These are phyloP conservation scores for Apiotrichum gracile DNA, from an alignment of 1,284 basidiomycete species.

Conservation along the genomic window DNA sequence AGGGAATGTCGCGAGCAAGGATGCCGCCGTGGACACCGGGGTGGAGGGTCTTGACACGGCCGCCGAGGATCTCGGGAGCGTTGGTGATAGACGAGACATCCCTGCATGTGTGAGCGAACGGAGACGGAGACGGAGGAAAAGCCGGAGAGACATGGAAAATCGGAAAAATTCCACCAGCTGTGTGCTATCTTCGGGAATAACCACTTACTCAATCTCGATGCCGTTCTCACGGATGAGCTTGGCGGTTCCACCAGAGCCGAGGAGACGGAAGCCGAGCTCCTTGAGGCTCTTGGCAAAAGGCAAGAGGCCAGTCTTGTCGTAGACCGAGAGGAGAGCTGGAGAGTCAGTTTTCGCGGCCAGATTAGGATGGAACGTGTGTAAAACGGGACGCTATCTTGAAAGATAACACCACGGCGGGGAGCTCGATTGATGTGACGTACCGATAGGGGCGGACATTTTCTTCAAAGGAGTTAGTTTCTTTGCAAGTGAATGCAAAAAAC, in stretches of 20 bases:
- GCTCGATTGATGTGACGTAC: too few species aligned
- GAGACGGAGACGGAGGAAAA: neutral
- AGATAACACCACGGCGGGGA: neutral
- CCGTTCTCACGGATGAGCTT: constrained; percentile 95
- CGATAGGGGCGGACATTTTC: constrained; percentile 14
- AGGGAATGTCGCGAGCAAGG: constrained; percentile 77
- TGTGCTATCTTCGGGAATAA: neutral
- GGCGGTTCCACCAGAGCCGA: constrained; percentile 95
- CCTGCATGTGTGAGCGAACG: constrained; percentile 50
- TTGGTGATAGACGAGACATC: constrained; percentile 98
- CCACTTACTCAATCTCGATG: constrained; percentile 75
- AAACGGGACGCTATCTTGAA: neutral
- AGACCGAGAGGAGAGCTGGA: constrained; percentile 86
- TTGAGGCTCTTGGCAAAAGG: constrained; percentile 81
- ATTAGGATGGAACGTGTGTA: neutral
- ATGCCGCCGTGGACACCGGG: constrained; percentile 98
- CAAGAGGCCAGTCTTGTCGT: constrained; percentile 89
- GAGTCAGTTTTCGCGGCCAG: neutral
- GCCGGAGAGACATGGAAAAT: neutral
- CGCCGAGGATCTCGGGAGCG: constrained; percentile 99
- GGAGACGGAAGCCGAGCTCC: constrained; percentile 73
- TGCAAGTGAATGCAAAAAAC: neutral
- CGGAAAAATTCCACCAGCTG: neutral
- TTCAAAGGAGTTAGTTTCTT: neutral
- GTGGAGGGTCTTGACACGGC: constrained; percentile 98